Percentiles rank a stretch among this genome's conserved stretches.
phyloP scores from a whole-genome alignment of 1,139 yeast species.

The Saccharomyces hybrid region DNA sequence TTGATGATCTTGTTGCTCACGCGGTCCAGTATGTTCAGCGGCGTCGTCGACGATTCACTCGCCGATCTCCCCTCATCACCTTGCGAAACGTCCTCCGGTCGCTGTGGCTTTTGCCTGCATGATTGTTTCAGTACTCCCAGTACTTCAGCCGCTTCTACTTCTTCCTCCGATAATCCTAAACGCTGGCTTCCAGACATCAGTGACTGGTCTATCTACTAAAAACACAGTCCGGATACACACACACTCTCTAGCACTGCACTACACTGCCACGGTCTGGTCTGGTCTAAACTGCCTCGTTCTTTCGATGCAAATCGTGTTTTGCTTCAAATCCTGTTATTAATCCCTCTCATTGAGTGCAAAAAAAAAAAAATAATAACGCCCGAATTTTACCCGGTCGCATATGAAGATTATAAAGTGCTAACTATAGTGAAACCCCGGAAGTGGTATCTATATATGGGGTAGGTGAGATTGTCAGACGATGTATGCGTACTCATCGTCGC shows the following conservation, averaged over 20 bases:
- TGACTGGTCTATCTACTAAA: neutral
- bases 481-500: conserved; percentile 38
- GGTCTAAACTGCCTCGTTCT: neutral
- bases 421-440: neutral
- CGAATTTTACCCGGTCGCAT: conserved; percentile 6
- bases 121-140: conserved; percentile 25
- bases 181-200: neutral
- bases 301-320: neutral
- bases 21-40: conserved; percentile 5
- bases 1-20: conserved; percentile 13
- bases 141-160: conserved; percentile 27
- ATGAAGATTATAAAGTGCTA: conserved; percentile 12
- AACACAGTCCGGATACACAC: neutral
- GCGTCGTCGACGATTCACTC: conserved; percentile 4
- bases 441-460: neutral
- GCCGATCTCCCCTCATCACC: neutral
- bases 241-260: neutral
- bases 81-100: neutral
- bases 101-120: conserved; percentile 6
- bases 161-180: conserved; percentile 19
- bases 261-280: neutral
- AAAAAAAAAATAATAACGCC: neutral
- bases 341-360: neutral
- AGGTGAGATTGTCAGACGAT: conserved; percentile 11
- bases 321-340: neutral